Conservation (phyloP, 1,139 yeast species). For the Hansenula sp. region DNA sequence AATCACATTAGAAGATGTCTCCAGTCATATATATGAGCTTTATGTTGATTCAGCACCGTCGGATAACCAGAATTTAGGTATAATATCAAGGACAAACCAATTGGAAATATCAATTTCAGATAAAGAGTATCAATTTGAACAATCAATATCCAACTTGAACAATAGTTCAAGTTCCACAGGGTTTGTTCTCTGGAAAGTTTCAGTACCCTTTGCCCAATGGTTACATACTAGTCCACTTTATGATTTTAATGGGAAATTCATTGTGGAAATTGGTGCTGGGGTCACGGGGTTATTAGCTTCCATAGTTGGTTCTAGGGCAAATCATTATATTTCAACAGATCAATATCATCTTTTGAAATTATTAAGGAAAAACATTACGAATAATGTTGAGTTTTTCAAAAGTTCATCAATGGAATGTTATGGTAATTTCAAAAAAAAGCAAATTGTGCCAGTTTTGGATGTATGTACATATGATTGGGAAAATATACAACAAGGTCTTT, state of each 20-base stretch:
- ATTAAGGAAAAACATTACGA: slow-evolving; percentile 39
- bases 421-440: not conserved
- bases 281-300: slow-evolving; percentile 53
- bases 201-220: slow-evolving; percentile 55
- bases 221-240: slow-evolving; percentile 22
- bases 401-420: slow-evolving; percentile 6
- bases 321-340: slow-evolving; percentile 55
- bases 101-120: slow-evolving; percentile 33
- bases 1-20: slow-evolving; percentile 27
- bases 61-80: slow-evolving; percentile 42
- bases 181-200: slow-evolving; percentile 60
- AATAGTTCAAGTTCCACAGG: slow-evolving; percentile 56
- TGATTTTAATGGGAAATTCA: slow-evolving; percentile 21
- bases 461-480: slow-evolving; percentile 69
- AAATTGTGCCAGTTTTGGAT: slow-evolving; percentile 27
- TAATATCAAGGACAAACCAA: slow-evolving; percentile 32
- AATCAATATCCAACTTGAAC: slow-evolving; percentile 26
- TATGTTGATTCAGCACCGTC: slow-evolving; percentile 34
- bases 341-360: slow-evolving; percentile 55
- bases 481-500: slow-evolving; percentile 32
- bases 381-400: slow-evolving; percentile 26
- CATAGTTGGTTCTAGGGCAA: slow-evolving; percentile 35
- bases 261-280: slow-evolving; percentile 69
- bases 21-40: slow-evolving; percentile 48
- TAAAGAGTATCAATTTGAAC: slow-evolving; percentile 26